Percentiles rank a stretch among this genome's conserved stretches.
These are phyloP conservation scores for Anastatica hierochuntica DNA, from an alignment of 345 rosid genomes.

Conservation along the genomic window DNA sequence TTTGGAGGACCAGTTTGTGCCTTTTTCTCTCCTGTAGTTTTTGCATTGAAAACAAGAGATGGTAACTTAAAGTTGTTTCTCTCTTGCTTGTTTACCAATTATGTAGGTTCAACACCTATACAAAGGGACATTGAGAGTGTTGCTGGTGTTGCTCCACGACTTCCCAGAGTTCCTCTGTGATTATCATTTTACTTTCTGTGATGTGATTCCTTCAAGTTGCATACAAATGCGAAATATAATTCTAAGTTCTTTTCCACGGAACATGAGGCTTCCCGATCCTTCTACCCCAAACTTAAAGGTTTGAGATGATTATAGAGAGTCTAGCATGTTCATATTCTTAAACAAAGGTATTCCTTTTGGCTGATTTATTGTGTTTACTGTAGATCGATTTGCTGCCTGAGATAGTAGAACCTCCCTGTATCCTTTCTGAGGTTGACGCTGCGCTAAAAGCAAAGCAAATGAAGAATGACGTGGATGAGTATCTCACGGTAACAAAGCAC, in stretches of 20 bases:
- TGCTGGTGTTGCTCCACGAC: conserved; percentile 93
- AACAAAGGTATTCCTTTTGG: background rate
- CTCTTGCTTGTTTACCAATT: conserved; percentile 58
- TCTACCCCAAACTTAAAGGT: conserved; percentile 97
- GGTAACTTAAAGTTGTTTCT: conserved; percentile 49
- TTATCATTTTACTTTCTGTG: conserved; percentile 94
- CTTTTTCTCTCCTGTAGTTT: conserved; percentile 5
- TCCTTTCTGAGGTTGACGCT: conserved; percentile 88
- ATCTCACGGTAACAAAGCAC: conserved; percentile 58
- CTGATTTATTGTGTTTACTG: conserved; percentile 16
- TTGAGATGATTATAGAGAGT: conserved; percentile 35
- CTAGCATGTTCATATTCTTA: background rate
- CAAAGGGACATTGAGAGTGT: conserved; percentile 87
- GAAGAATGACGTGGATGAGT: conserved; percentile 87
- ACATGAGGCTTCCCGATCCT: conserved; percentile 98
- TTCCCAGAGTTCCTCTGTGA: conserved; percentile 96
- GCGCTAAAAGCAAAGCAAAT: conserved; percentile 70
- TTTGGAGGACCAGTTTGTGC: conserved; percentile 62
- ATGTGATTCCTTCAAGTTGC: conserved; percentile 98
- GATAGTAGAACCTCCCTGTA: conserved; percentile 69
- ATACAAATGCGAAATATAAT: conserved; percentile 96
- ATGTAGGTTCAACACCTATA: conserved; percentile 70
- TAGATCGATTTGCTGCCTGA: conserved; percentile 96
- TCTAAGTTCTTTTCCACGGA: conserved; percentile 88
- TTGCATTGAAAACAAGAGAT: background rate